Evolutionary conservation across 78 protist species (phyloP), one percentile per base, ranked within the genome.

Genomic region (Dictyostelium purpureum): DNA sequence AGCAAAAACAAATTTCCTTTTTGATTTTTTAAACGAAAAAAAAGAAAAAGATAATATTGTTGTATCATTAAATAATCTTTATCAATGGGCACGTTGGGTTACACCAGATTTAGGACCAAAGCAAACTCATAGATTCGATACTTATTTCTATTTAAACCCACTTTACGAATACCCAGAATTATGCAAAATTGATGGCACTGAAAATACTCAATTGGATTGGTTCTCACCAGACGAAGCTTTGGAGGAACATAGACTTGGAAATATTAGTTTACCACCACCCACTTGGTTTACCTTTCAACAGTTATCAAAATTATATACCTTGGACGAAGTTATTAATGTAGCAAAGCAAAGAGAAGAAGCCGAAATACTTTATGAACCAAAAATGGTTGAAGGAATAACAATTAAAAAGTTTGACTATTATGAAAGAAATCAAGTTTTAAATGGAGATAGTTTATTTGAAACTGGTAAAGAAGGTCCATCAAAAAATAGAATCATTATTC

Each of bases 31-130:
- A 71, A 43, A 71, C 26, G 24, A 24, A 4, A 24, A 26, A 9
- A 38, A 71, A 26, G 42, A 43, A 14, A 9, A 21, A 31, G 12
- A 63, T 1, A 6, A 11, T 11, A 38, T 37, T 1, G 66, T 31
- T 37, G 38, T 71, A 49, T 47, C 7, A 6, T 18, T 82, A 40
- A 54, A 51, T 18, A 35, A 85, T 59, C 6, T 85, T 4, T n/a
- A 35, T 10, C 78, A 85, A 49, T 85, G 91, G 91, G 63, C 82
- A 42, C 37, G 91, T 59, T 85, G 91, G 91, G 49, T 85, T 6
- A 85, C 91, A 54, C 91, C 91, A 7, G 54, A 51, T 9, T 12
- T 7, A 24, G 65, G 67, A 4, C 38, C 59, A n/a, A 52, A 28
- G 1, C 47, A 21, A 38, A 73, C 51, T 19, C 57, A 59, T 28